phyloP scores from a whole-genome alignment of 371 early-diverging fungal species.

The Gilbertella persicaria region DNA sequence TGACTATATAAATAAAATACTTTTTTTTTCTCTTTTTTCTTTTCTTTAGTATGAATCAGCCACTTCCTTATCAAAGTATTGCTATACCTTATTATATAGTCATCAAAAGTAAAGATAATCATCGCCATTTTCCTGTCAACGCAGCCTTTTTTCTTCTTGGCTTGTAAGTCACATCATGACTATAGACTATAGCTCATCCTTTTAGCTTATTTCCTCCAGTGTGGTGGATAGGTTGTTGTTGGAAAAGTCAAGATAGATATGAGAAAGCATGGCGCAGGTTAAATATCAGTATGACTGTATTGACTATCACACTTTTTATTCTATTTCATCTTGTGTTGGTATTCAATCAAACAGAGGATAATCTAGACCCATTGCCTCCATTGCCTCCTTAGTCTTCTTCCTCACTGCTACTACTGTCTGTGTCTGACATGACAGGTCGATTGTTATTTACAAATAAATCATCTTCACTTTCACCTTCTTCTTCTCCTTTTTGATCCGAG shows the following conservation, averaged over 20 bases:
- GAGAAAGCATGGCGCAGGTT: constrained; percentile 23
- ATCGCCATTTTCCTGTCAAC: constrained; percentile 12
- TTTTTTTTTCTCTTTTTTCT: not conserved
- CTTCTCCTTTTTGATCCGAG: constrained; percentile 16
- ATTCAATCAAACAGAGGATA: too few species aligned
- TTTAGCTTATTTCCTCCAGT: constrained; percentile 20
- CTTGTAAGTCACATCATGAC: constrained; percentile 12
- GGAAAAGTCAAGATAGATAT: constrained; percentile 13
- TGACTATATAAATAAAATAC: not conserved
- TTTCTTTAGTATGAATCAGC: not conserved
- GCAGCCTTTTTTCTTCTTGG: constrained; percentile 18
- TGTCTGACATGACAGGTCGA: constrained; percentile 49
- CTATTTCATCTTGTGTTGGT: not conserved
- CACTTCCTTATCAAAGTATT: not conserved
- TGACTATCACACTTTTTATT: constrained; percentile 4
- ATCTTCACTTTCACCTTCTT: constrained; percentile 47
- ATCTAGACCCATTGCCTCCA: not conserved
- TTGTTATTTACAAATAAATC: constrained; percentile 72
- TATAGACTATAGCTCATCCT: too few species aligned
- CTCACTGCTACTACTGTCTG: constrained; percentile 12
- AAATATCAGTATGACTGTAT: constrained; percentile 11
- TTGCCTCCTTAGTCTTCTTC: not conserved
- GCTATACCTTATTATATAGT: constrained; percentile 1
- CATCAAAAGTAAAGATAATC: not conserved
- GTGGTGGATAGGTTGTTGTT: constrained; percentile 22